Base-by-base conservation (phyloP, 768 basidiomycete species). In the Podaxis sp. region DNA sequence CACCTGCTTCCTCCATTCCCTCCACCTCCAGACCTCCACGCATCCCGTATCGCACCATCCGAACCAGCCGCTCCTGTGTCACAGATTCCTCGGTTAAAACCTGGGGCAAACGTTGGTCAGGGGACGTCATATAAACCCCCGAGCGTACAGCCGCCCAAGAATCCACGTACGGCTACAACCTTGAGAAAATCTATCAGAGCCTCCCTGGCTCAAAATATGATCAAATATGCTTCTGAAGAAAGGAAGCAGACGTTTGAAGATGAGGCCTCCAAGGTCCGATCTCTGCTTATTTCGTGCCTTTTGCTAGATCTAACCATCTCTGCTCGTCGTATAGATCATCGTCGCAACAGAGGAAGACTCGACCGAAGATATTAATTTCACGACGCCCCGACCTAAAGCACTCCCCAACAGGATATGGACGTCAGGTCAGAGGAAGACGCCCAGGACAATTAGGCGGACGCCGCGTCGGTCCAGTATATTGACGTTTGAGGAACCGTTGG, bases 381-480 rank as follows among this genome's bases (percentile, higher is more conserved):
- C 24, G 58, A 56, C 46, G 10, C 54, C 51, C 12, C 22, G 51
- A 50, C 26, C 58, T 15, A 36, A 56, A 22, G 20, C 26, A 24
- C 53, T 59, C 10, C 40, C 53, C n/a, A 64, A 60, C 22, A 44
- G 54, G 40, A 49, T 64, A 36, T 64, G 58, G 64, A 64, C 59
- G 3, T 55, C 64, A n/a, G 64, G 64, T 4, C 53, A 59, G 17
- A 54, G 46, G 54, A 60, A 60, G 46, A 55, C 54, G 4, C 48
- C 30, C 1, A 30, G 10, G 41, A 12, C 20, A 3, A 49, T 22
- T 15, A 26, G 10, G 13, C 50, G 22, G 10, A 15, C 28, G 4
- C 36, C 58, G 26, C 53, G 60, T 5, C 24, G 37, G 22, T 64
- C 60, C 7, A 55, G 30, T 15, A 20, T 49, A 11, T 6, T 55